Conservation (phyloP, 495 filamentous ascomycete species). For the Chaetomium cochliodes region DNA sequence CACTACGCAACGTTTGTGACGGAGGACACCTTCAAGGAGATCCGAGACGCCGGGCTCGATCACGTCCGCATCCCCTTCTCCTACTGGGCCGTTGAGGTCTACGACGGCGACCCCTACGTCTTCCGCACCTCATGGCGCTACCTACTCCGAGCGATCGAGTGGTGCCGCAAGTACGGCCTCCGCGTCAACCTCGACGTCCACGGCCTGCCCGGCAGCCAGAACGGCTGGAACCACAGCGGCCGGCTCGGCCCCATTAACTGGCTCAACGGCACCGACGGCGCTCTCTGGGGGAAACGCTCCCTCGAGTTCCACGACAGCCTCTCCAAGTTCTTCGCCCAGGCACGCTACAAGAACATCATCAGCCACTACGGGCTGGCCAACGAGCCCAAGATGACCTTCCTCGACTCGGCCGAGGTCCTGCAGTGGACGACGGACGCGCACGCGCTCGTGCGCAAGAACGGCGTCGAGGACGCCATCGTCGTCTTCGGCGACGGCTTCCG, state of each 20-base stretch:
- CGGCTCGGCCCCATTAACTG: slow-evolving; percentile 68
- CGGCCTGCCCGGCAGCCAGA: slow-evolving; percentile 78
- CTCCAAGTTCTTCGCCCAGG: slow-evolving; percentile 80
- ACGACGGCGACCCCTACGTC: slow-evolving; percentile 85
- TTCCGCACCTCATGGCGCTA: slow-evolving; percentile 89
- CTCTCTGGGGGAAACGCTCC: slow-evolving; percentile 67
- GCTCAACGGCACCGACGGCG: slow-evolving; percentile 71
- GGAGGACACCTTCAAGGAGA: slow-evolving; percentile 78
- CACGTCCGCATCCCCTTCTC: slow-evolving; percentile 93
- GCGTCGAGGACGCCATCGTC: slow-evolving; percentile 59
- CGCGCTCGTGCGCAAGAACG: slow-evolving; percentile 65
- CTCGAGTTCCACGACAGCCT: slow-evolving; percentile 80
- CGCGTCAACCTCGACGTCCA: slow-evolving; percentile 94
- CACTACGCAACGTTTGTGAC: slow-evolving; percentile 89
- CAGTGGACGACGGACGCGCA: slow-evolving; percentile 68
- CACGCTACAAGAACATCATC: slow-evolving; percentile 79
- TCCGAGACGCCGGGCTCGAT: slow-evolving; percentile 85
- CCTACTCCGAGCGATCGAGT: slow-evolving; percentile 88
- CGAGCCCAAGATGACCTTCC: slow-evolving; percentile 75
- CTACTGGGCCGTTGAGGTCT: slow-evolving; percentile 91
- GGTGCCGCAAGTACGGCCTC: slow-evolving; percentile 86
- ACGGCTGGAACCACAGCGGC: slow-evolving; percentile 89
- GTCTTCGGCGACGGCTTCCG: slow-evolving; percentile 84
- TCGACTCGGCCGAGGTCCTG: slow-evolving; percentile 59
- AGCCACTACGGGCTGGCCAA: slow-evolving; percentile 84